These are phyloP conservation scores for Copromyces sp. DNA, from an alignment of 495 filamentous ascomycete species.

Conservation along the genomic window DNA sequence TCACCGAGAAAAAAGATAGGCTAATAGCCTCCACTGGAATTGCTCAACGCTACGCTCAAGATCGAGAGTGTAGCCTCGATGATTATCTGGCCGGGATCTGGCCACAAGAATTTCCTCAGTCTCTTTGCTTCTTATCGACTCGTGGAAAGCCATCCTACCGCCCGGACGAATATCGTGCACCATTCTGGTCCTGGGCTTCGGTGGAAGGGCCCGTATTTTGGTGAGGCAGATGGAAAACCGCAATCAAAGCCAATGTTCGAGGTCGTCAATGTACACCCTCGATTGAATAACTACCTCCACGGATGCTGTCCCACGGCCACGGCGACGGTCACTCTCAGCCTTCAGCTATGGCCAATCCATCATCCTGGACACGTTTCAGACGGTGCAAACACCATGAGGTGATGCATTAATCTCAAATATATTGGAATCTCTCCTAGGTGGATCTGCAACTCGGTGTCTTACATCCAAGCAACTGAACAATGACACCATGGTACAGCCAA, in stretches of 20 bases:
- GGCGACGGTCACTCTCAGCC: neutral
- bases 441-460: fast-evolving
- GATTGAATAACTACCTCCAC: too few species aligned
- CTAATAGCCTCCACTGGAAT: too few species aligned
- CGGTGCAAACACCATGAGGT: neutral
- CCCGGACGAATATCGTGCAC: too few species aligned
- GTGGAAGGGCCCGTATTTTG: neutral
- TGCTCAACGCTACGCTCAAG: too few species aligned
- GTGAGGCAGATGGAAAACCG: too few species aligned
- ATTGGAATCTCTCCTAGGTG: neutral
- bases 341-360: neutral
- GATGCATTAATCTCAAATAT: neutral
- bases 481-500: neutral
- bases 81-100: too few species aligned
- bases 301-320: neutral
- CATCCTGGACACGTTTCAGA: neutral
- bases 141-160: too few species aligned
- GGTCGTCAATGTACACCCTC: neutral
- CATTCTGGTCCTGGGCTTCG: neutral
- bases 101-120: too few species aligned
- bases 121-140: too few species aligned
- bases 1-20: too few species aligned
- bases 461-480: neutral
- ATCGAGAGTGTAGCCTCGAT: too few species aligned
- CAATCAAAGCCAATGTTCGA: neutral